Percentiles rank a stretch among this genome's conserved stretches.
Evolutionary conservation across 768 basidiomycete species (phyloP).

Genomic region (Cantharellus cinnabarinus): DNA sequence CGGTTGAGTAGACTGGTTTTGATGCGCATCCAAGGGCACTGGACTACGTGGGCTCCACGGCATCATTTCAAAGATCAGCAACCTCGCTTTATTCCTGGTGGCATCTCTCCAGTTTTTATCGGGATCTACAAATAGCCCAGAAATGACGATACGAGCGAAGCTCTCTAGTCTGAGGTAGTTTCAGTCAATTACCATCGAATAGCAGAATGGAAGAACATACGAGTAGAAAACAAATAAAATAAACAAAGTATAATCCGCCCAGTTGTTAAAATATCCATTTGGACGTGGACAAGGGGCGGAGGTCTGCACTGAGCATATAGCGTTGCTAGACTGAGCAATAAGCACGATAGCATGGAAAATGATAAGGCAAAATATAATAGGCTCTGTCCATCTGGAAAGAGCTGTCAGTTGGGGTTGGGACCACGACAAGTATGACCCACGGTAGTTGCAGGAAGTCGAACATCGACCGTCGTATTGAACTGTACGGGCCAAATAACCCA

Average conservation of each 20-base stretch:
- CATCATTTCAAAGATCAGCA: too few relatives aligned
- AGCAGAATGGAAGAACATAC: constrained; percentile 24
- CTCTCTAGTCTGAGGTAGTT: constrained; percentile 44
- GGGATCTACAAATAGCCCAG: constrained; percentile 75
- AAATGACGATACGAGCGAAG: constrained; percentile 71
- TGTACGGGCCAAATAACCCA: constrained; percentile 53
- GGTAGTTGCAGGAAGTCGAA: constrained; percentile 48
- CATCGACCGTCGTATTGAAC: constrained; percentile 37
- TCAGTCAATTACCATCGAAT: background rate
- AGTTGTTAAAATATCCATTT: constrained; percentile 62
- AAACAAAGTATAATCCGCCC: constrained; percentile 84
- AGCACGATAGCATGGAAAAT: constrained; percentile 65
- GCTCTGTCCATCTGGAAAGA: constrained; percentile 62
- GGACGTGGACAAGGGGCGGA: constrained; percentile 9
- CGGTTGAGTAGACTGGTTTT: too few relatives aligned
- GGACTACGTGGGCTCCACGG: too few relatives aligned
- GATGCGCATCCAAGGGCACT: too few relatives aligned
- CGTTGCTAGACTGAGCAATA: constrained; percentile 53
- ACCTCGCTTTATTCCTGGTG: too few relatives aligned
- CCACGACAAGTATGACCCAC: constrained; percentile 27
- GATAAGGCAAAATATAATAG: constrained; percentile 62
- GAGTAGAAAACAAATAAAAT: constrained; percentile 70
- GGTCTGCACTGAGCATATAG: constrained; percentile 20
- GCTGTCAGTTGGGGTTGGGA: constrained; percentile 1
- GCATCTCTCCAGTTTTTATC: constrained; percentile 22